A percentile compares a stretch with the other conserved stretches of the same genome.
Evolutionary conservation across 805 yeast genomes (phyloP).

Genomic region (Wickerhamomyces xylosicus): DNA sequence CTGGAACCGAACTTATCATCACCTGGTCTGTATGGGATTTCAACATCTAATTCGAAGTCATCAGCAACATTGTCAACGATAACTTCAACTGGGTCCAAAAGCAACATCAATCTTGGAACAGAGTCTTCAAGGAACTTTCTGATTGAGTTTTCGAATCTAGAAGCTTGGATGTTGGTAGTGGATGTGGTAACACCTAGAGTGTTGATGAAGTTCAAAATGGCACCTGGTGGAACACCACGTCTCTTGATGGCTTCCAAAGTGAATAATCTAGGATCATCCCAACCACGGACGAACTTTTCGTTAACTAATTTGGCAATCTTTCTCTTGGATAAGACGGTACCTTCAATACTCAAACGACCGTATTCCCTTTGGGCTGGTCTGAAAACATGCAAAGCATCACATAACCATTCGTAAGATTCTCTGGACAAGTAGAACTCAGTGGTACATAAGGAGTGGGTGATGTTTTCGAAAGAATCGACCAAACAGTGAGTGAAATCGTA

Average conservation of each 20-base stretch:
- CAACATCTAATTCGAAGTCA: constrained; percentile 57
- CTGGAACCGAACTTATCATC: constrained; percentile 66
- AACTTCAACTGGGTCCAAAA: constrained; percentile 78
- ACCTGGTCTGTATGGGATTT: constrained; percentile 89
- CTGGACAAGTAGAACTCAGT: constrained; percentile 88
- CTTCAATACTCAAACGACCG: constrained; percentile 91
- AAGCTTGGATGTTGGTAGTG: constrained; percentile 82
- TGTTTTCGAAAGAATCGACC: constrained; percentile 95
- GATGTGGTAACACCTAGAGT: constrained; percentile 96
- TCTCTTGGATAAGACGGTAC: constrained; percentile 90
- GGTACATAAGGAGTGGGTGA: constrained; percentile 92
- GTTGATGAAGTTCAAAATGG: constrained; percentile 84
- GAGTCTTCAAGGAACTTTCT: constrained; percentile 81
- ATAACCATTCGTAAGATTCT: constrained; percentile 96
- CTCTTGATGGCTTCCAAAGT: constrained; percentile 92
- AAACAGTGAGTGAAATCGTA: constrained; percentile 98
- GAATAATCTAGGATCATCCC: constrained; percentile 97
- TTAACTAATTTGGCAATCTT: constrained; percentile 89
- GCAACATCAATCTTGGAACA: constrained; percentile 92
- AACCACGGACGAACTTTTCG: constrained; percentile 75
- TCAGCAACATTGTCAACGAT: constrained; percentile 72
- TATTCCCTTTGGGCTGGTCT: constrained; percentile 99
- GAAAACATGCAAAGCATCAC: constrained; percentile 89
- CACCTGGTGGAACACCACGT: constrained; percentile 99
- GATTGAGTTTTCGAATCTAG: constrained; percentile 82